A percentile compares a stretch with the other conserved stretches of the same genome.
These are phyloP conservation scores for Astrocystis sublimbata DNA, from an alignment of 495 filamentous ascomycete genomes.

Conservation along the genomic window DNA sequence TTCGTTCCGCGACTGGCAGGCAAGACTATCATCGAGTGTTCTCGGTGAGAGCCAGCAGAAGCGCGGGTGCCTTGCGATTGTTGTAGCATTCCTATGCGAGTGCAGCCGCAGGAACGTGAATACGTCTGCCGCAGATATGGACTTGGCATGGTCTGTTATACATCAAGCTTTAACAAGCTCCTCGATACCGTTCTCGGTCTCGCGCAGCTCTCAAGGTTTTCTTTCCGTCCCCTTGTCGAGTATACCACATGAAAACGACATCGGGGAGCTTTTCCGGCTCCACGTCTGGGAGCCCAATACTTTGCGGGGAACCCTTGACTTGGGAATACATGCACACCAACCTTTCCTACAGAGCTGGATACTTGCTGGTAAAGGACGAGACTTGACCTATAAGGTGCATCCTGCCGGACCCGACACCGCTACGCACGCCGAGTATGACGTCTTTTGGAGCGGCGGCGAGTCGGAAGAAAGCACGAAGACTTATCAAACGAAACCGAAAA, in stretches of 20 bases:
- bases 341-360: conserved; percentile 30
- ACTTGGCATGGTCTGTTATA: too few relatives aligned
- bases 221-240: conserved; percentile 30
- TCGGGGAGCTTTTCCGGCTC: conserved; percentile 29
- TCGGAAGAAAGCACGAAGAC: conserved; percentile 14
- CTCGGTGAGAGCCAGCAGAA: too few relatives aligned
- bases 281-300: conserved; percentile 30
- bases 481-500: conserved; percentile 17
- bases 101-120: too few relatives aligned
- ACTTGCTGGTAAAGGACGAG: conserved; percentile 27
- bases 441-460: conserved; percentile 25
- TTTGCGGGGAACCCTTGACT: conserved; percentile 16
- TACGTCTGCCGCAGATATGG: too few relatives aligned
- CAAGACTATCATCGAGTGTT: too few relatives aligned
- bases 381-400: conserved; percentile 15
- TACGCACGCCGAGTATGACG: conserved; percentile 21
- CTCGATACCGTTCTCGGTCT: too few relatives aligned
- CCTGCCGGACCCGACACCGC: not conserved
- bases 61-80: too few relatives aligned
- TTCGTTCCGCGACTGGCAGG: too few relatives aligned
- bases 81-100: too few relatives aligned
- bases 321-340: conserved; percentile 30
- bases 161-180: too few relatives aligned
- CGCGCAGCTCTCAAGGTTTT: conserved; percentile 30
- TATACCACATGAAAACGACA: conserved; percentile 23